Conservation (phyloP, 2,329 filamentous ascomycete genomes). For the Paramyrothecium roridum region DNA sequence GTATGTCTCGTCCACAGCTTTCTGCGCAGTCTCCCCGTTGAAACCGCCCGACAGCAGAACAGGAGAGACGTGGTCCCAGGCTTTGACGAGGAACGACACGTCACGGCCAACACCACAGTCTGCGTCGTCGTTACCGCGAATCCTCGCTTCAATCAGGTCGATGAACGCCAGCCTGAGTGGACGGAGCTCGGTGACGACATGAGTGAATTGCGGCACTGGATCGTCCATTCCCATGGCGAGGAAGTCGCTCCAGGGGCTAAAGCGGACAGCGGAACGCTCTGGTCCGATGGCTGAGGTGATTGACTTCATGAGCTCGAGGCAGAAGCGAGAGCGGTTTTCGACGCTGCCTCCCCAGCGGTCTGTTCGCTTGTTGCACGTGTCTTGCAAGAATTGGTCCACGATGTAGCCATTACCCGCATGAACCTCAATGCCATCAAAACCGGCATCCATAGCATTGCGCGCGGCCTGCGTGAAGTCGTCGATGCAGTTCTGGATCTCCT, state of each 20-base stretch:
- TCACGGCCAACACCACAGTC: constrained; percentile 28
- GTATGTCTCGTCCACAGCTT: constrained; percentile 19
- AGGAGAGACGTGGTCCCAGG: constrained; percentile 21
- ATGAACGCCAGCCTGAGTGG: constrained; percentile 56
- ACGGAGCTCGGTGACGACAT: constrained; percentile 50
- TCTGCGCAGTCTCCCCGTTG: constrained; percentile 16
- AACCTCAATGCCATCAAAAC: constrained; percentile 66
- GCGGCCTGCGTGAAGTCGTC: constrained; percentile 2
- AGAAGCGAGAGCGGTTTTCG: constrained; percentile 44
- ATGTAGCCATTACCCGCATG: constrained; percentile 57
- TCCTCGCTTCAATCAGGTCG: constrained; percentile 57
- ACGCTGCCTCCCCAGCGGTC: constrained; percentile 48
- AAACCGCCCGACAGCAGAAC: constrained; percentile 32
- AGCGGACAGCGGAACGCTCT: constrained; percentile 48
- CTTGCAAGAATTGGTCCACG: constrained; percentile 39
- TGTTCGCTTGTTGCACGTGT: constrained; percentile 42
- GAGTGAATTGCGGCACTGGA: constrained; percentile 57
- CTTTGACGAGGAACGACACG: constrained; percentile 20
- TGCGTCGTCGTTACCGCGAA: constrained; percentile 38
- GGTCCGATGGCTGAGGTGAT: constrained; percentile 40
- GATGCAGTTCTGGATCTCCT: constrained; percentile 1
- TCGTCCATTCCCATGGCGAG: constrained; percentile 60
- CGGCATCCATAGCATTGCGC: constrained; percentile 51
- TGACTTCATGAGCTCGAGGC: constrained; percentile 40
- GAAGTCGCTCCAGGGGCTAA: constrained; percentile 56